These are phyloP conservation scores for Backusella sp. DNA, from an alignment of 192 early-diverging fungal species.

Conservation along the genomic window DNA sequence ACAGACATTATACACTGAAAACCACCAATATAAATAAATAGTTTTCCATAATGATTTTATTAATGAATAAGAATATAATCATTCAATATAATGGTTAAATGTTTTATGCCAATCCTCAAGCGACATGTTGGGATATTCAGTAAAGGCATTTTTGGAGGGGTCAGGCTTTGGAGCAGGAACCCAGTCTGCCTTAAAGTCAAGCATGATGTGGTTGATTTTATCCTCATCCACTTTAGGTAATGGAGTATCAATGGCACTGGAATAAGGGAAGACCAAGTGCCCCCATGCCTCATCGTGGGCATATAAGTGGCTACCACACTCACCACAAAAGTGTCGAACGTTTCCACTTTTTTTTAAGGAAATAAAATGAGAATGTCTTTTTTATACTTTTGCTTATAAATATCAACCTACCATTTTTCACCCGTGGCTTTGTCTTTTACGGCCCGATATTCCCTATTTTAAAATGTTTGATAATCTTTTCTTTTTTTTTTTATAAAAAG, in stretches of 20 bases:
- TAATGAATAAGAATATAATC: neutral
- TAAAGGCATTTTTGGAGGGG: conserved; percentile 37
- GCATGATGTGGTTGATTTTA: conserved; percentile 46
- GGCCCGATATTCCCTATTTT: conserved; percentile 27
- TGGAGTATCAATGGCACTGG: conserved; percentile 57
- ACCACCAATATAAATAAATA: neutral
- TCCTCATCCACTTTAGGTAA: conserved; percentile 42
- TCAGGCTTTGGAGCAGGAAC: conserved; percentile 32
- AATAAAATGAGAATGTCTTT: neutral
- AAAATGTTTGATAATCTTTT: neutral
- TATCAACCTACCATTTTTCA: conserved; percentile 23
- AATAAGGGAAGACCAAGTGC: conserved; percentile 41
- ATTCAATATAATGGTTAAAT: conserved; percentile 32
- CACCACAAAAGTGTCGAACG: conserved; percentile 52
- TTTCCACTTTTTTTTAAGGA: conserved; percentile 33
- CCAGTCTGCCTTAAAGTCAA: conserved; percentile 46
- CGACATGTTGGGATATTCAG: conserved; percentile 51
- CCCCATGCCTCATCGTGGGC: conserved; percentile 23
- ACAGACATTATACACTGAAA: neutral
- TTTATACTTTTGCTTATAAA: neutral
- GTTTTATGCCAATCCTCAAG: conserved; percentile 60
- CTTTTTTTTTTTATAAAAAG: neutral
- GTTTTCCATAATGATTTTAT: too few relatives aligned
- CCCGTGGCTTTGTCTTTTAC: conserved; percentile 33
- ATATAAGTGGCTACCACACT: conserved; percentile 57